Evolutionary conservation across 1,284 basidiomycete species (phyloP).

Genomic region (Ganoderma boninense): DNA sequence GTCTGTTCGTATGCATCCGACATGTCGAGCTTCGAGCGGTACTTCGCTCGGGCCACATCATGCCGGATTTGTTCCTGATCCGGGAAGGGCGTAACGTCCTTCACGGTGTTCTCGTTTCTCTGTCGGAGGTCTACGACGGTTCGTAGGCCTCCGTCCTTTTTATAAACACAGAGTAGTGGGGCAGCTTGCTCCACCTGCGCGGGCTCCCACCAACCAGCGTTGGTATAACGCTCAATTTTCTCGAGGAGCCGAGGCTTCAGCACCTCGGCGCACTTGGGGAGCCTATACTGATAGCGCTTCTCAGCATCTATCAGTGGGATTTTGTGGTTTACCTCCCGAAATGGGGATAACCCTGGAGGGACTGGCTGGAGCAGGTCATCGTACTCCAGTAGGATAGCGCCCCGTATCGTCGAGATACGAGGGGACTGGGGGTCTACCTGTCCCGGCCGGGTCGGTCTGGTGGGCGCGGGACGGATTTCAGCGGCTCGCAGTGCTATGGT

Average conservation of each 20-base stretch:
- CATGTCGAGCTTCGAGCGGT: conserved; percentile 42
- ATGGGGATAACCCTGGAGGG: conserved; percentile 4
- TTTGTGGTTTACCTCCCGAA: conserved; percentile 10
- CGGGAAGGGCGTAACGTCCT: conserved; percentile 42
- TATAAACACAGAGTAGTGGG: conserved; percentile 35
- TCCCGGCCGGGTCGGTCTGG: no score
- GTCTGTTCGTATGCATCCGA: conserved; percentile 42
- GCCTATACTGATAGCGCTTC: conserved; percentile 2
- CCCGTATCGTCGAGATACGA: conserved; percentile 14
- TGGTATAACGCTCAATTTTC: conserved; percentile 36
- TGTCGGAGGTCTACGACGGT: conserved; percentile 36
- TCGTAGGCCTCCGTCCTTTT: conserved; percentile 34
- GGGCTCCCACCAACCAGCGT: conserved; percentile 38
- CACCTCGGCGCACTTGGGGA: not conserved
- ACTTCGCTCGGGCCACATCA: conserved; percentile 33
- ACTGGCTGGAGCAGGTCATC: conserved; percentile 14
- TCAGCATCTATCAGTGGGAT: not conserved
- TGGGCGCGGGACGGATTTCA: no score
- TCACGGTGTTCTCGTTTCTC: conserved; percentile 41
- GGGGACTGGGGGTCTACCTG: no score
- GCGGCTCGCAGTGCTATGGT: no score
- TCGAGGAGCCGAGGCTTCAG: conserved; percentile 19
- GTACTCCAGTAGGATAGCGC: not conserved
- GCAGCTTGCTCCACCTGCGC: conserved; percentile 25
- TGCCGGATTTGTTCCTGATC: conserved; percentile 42